Percentiles rank a stretch among this genome's conserved stretches.
These are phyloP conservation scores for Diphasiastrum complanatum DNA, from an alignment of 83 land plant genomes.

Conservation along the genomic window DNA sequence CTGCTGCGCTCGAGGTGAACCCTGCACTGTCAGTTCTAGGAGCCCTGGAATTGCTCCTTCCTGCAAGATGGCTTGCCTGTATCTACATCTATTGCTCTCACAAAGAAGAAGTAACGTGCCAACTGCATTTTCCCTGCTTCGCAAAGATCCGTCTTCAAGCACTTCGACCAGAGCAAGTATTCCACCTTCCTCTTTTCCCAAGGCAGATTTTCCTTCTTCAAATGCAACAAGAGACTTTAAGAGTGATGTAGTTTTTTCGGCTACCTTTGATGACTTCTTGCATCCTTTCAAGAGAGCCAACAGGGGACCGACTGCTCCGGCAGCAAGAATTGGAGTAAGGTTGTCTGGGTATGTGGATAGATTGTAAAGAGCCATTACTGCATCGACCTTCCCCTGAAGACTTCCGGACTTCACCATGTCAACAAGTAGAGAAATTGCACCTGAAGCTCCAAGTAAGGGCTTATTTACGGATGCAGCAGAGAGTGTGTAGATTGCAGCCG, in stretches of 20 bases:
- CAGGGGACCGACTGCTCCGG: conserved; percentile 36
- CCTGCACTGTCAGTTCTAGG: conserved; percentile 51
- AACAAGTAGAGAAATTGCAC: conserved; percentile 60
- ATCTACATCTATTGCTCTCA: conserved; percentile 38
- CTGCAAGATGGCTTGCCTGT: conserved; percentile 47
- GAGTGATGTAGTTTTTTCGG: conserved; percentile 48
- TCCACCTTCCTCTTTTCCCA: conserved; percentile 44
- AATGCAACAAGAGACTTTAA: conserved; percentile 41
- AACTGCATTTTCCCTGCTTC: conserved; percentile 52
- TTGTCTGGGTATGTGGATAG: conserved; percentile 40
- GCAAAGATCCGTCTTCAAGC: conserved; percentile 52
- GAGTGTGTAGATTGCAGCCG: conserved; percentile 57
- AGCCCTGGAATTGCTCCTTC: conserved; percentile 72
- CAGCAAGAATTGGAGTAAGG: conserved; percentile 19
- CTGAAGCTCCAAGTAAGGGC: conserved; percentile 45
- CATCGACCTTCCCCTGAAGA: conserved; percentile 56
- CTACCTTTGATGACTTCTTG: conserved; percentile 57
- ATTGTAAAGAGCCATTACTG: conserved; percentile 54
- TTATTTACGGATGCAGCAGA: conserved; percentile 51
- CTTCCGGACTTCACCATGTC: conserved; percentile 48
- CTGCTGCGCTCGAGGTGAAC: conserved; percentile 43
- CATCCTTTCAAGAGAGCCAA: conserved; percentile 40
- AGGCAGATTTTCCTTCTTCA: conserved; percentile 44
- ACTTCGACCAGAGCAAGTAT: conserved; percentile 57
- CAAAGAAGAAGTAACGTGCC: conserved; percentile 44